These are phyloP conservation scores for bread wheat (Triticum aestivum) DNA, from an alignment of 176 grass and related monocot species.

Conservation along the genomic window DNA sequence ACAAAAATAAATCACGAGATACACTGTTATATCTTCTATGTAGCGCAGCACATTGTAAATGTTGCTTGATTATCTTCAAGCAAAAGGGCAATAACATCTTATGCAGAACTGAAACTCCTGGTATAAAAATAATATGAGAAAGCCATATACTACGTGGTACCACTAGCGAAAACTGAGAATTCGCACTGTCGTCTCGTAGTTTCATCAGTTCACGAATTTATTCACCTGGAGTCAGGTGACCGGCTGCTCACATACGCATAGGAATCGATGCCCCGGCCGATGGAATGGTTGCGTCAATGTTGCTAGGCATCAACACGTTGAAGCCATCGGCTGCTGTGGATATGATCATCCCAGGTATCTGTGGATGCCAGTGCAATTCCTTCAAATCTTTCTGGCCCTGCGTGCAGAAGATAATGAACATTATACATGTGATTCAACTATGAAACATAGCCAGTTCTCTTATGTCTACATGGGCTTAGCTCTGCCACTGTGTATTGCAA, in stretches of 20 bases:
- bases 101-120: not conserved
- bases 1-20: not conserved
- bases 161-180: not conserved
- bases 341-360: slow-evolving; percentile 76
- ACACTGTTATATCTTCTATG: not conserved
- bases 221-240: not conserved
- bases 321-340: slow-evolving; percentile 63
- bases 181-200: not conserved
- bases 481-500: too few relatives aligned
- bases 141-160: not conserved
- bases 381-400: slow-evolving; percentile 87
- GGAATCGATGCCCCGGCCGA: slow-evolving; percentile 15
- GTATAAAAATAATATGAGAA: not conserved
- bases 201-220: not conserved
- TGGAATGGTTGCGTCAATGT: slow-evolving; percentile 62
- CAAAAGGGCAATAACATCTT: not conserved
- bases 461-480: too few relatives aligned
- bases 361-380: slow-evolving; percentile 74
- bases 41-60: not conserved
- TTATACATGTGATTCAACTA: not conserved
- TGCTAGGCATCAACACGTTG: slow-evolving; percentile 72
- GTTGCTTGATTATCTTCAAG: not conserved
- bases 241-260: not conserved
- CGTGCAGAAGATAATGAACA: slow-evolving; percentile 16
- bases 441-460: too few relatives aligned